Percentiles rank a stretch among this genome's conserved stretches.
Evolutionary conservation across 768 basidiomycete species (phyloP).

Genomic region (Phanerodontia chrysosporium): DNA sequence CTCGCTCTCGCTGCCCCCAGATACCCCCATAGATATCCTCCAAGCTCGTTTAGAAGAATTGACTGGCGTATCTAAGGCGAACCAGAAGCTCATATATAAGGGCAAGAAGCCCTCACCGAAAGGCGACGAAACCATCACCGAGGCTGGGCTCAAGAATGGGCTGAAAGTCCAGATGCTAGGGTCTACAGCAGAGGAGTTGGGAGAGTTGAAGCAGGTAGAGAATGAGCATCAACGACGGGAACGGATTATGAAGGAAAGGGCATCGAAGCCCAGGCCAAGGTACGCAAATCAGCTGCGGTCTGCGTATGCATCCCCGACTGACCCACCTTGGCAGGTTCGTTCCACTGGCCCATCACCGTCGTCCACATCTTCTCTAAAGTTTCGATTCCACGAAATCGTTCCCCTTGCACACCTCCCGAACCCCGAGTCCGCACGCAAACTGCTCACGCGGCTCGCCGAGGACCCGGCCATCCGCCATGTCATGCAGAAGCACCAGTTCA

Average conservation of each 20-base stretch:
- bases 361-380: conserved; percentile 35
- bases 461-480: conserved; percentile 69
- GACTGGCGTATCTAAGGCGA: conserved; percentile 57
- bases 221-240: conserved; percentile 54
- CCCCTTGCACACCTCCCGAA: conserved; percentile 64
- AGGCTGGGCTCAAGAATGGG: conserved; percentile 61
- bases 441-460: conserved; percentile 56
- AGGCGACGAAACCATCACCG: conserved; percentile 25
- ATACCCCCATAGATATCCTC: conserved; percentile 47
- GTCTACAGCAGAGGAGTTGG: conserved; percentile 54
- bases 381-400: conserved; percentile 61
- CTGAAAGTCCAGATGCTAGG: conserved; percentile 70
- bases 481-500: conserved; percentile 66
- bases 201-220: conserved; percentile 51
- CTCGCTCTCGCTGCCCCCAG: conserved; percentile 42
- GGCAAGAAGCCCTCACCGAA: conserved; percentile 46
- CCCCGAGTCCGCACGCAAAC: conserved; percentile 48
- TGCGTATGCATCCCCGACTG: background rate
- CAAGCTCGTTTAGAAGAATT: conserved; percentile 53
- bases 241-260: conserved; percentile 32
- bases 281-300: background rate
- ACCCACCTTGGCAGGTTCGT: conserved; percentile 40
- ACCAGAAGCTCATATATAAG: conserved; percentile 73
- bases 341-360: conserved; percentile 41
- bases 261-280: conserved; percentile 2